These are phyloP conservation scores for Eimeria praecox DNA, from an alignment of 169 alveolate species.

Conservation along the genomic window DNA sequence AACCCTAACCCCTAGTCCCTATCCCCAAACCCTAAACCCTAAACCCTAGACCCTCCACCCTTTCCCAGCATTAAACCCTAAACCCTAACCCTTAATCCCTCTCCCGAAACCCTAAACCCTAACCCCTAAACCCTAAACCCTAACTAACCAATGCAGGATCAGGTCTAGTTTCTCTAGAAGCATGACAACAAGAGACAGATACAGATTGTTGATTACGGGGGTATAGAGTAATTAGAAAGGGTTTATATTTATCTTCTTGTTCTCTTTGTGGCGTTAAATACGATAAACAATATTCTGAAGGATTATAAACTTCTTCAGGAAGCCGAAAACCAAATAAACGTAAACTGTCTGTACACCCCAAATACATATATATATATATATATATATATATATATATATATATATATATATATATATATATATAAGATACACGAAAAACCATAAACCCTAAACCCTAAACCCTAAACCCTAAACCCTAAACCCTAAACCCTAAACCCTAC, in stretches of 20 bases:
- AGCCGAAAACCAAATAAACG: neutral
- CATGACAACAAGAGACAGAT: neutral
- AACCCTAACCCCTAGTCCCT: neutral
- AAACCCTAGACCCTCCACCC: neutral
- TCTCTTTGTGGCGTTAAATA: neutral
- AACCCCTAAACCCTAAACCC: constrained; percentile 38
- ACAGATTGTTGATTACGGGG: neutral
- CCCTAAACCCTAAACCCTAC: constrained; percentile 1
- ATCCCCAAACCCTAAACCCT: no score
- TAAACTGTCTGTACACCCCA: neutral
- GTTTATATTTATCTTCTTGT: neutral
- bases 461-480: neutral
- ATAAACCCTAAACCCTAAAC: constrained; percentile 9
- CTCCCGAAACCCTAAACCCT: constrained; percentile 36
- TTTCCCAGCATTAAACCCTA: neutral
- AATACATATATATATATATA: no score
- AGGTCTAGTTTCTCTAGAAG: neutral
- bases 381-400: no score
- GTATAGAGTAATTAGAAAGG: neutral
- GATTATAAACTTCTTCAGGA: neutral
- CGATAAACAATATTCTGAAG: neutral
- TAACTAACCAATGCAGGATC: neutral
- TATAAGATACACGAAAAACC: no score
- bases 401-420: no score
- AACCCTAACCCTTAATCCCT: neutral